Conservation (phyloP, 73 alveolate species). For the Symbiodinium pilosum region DNA sequence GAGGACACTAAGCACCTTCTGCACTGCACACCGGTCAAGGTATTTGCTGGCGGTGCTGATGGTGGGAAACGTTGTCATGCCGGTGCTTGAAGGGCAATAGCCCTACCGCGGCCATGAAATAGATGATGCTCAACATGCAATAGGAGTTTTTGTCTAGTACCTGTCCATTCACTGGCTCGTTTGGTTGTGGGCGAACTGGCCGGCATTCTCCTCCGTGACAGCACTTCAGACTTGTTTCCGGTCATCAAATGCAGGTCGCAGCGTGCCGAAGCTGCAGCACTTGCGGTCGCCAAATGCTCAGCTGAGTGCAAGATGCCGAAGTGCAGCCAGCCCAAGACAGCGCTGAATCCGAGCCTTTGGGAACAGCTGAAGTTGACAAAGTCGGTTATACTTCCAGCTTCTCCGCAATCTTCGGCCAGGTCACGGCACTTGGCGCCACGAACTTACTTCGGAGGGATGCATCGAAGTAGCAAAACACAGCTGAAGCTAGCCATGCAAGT, state of each 20-base stretch:
- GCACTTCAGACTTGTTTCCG: background rate
- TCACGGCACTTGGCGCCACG: background rate
- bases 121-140: background rate
- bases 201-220: no score
- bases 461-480: no score
- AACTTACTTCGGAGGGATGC: no score
- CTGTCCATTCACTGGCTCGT: no score
- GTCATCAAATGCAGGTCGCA: background rate
- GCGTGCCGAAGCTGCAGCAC: constrained; percentile 7
- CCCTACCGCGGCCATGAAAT: background rate
- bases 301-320: no score
- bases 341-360: background rate
- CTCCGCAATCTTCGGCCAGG: no score
- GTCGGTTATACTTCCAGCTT: no score
- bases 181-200: no score
- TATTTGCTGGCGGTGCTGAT: background rate
- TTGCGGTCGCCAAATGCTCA: background rate
- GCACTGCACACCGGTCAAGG: background rate
- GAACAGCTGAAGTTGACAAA: background rate
- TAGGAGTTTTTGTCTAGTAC: no score
- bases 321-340: no score
- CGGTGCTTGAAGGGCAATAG: background rate
- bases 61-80: background rate
- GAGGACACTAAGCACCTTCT: no score
- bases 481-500: no score